Conservation (phyloP, 73 alveolate genomes). For the Stentor roeselii region DNA sequence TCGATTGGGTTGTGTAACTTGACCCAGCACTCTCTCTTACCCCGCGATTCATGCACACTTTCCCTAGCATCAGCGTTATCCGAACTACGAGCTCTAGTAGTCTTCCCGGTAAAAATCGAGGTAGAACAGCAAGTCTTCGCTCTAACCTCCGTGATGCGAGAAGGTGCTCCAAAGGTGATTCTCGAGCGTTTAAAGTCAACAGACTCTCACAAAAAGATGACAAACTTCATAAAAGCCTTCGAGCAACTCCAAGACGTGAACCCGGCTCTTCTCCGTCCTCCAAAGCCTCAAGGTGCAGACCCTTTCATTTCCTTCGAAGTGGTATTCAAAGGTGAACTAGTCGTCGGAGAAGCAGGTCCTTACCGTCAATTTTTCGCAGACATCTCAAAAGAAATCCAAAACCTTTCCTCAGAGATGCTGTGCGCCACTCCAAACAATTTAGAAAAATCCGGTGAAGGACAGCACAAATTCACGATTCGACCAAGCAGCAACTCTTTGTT, state of each 20-base stretch:
- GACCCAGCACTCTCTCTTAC: conserved; percentile 40
- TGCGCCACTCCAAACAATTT: conserved; percentile 87
- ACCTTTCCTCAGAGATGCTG: conserved; percentile 49
- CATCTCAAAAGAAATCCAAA: conserved; percentile 73
- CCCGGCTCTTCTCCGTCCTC: conserved; percentile 73
- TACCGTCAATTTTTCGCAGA: conserved; percentile 97
- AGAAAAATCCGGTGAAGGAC: conserved; percentile 75
- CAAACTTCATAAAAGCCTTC: conserved; percentile 70
- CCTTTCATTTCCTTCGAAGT: conserved; percentile 95
- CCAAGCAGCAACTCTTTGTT: conserved; percentile 74
- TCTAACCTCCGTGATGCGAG: conserved; percentile 77
- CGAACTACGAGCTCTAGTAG: conserved; percentile 55
- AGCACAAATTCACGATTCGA: conserved; percentile 81
- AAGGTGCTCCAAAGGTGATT: conserved; percentile 65
- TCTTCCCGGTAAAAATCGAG: conserved; percentile 73
- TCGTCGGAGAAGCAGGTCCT: conserved; percentile 98
- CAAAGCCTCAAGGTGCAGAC: conserved; percentile 87
- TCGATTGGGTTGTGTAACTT: conserved; percentile 63
- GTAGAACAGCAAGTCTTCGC: conserved; percentile 64
- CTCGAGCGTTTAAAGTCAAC: conserved; percentile 77
- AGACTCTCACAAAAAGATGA: conserved; percentile 32
- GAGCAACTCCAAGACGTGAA: conserved; percentile 81
- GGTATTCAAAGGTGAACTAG: conserved; percentile 93
- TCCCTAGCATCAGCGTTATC: conserved; percentile 43
- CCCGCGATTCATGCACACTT: conserved; percentile 25